Evolutionary conservation across 2,329 filamentous ascomycete species (phyloP).

Genomic region (Colletotrichum tofieldiae): DNA sequence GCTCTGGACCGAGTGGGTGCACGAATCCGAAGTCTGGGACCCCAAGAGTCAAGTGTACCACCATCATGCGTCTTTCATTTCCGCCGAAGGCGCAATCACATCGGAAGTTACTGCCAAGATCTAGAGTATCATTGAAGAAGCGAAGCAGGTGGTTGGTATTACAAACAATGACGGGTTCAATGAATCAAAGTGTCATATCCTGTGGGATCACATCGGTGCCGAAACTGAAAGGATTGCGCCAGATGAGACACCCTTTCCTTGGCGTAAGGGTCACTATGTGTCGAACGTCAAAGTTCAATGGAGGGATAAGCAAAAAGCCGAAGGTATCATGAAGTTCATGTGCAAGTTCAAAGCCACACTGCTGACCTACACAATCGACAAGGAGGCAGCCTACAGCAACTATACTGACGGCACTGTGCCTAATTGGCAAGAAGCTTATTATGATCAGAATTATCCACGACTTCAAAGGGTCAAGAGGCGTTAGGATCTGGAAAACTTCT

Average conservation of each 20-base stretch:
- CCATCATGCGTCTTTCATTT: not conserved
- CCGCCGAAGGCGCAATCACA: not conserved
- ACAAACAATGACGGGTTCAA: not conserved
- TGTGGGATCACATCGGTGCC: conserved; percentile 1
- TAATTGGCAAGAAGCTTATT: not conserved
- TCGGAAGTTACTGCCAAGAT: not conserved
- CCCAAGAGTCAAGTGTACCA: conserved; percentile 1
- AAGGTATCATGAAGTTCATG: not conserved
- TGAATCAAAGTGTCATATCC: not conserved
- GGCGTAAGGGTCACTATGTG: not conserved
- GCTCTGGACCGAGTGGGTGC: not conserved
- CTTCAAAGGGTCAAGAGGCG: not conserved
- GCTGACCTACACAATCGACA: not conserved
- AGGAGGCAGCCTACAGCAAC: not conserved
- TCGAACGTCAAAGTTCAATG: not conserved
- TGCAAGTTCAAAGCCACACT: not conserved
- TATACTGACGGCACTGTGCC: not conserved
- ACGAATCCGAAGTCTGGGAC: not conserved
- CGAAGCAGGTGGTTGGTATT: not conserved
- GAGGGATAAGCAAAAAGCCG: not conserved
- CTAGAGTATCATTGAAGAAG: not conserved
- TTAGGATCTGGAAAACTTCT: not conserved
- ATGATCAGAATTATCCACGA: not conserved
- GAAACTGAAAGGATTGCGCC: not conserved
- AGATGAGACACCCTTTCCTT: not conserved